Evolutionary conservation across 176 grass and related monocot species (phyloP).

Genomic region (Avena insularis): DNA sequence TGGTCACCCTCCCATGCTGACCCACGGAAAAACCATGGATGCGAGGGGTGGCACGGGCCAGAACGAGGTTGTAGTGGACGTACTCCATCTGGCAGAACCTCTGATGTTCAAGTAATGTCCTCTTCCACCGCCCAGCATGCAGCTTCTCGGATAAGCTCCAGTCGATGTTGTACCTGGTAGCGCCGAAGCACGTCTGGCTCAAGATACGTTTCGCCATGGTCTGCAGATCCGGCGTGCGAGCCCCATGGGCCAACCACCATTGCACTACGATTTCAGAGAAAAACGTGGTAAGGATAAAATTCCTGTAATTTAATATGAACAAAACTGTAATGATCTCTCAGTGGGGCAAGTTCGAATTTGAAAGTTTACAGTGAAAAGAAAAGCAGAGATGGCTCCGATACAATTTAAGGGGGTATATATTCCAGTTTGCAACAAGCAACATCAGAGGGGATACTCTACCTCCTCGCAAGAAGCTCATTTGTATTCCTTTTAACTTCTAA

Average conservation of each 20-base stretch:
- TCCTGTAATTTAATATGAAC: background rate
- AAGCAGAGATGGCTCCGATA: background rate
- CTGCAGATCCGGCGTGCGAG: slow-evolving; percentile 47
- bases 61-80: slow-evolving; percentile 63
- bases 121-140: slow-evolving; percentile 41
- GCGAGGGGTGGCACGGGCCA: background rate
- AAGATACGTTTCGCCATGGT: slow-evolving; percentile 52
- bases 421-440: slow-evolving; percentile 2
- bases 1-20: slow-evolving; percentile 12
- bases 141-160: slow-evolving; percentile 66
- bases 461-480: background rate
- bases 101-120: slow-evolving; percentile 49
- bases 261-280: slow-evolving; percentile 45
- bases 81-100: slow-evolving; percentile 59
- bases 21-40: background rate
- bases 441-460: background rate
- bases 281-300: background rate
- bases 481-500: background rate
- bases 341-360: background rate
- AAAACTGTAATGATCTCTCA: background rate
- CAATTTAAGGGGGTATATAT: background rate
- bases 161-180: slow-evolving; percentile 59
- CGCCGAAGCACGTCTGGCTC: slow-evolving; percentile 72
- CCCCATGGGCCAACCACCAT: slow-evolving; percentile 74
- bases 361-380: background rate